A percentile compares a stretch with the other conserved stretches of the same genome.
These are phyloP conservation scores for Plantago elongata DNA, from an alignment of 257 asterid genomes.

Conservation along the genomic window DNA sequence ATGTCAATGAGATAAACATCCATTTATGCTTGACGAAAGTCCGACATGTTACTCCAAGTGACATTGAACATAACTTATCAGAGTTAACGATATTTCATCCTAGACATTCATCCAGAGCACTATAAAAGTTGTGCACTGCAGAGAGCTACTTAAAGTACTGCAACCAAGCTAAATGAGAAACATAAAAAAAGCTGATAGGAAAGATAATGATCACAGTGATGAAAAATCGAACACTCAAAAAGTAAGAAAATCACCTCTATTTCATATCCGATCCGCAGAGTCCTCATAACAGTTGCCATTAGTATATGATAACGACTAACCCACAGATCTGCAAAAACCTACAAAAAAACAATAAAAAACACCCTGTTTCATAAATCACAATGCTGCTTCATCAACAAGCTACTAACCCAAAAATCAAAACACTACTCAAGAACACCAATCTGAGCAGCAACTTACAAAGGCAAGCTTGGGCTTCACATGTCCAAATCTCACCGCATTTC, in stretches of 20 bases:
- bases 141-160: neutral
- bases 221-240: neutral
- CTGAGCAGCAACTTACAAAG: constrained; percentile 40
- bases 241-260: constrained; percentile 57
- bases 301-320: constrained; percentile 80
- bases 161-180: neutral
- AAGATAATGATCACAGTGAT: neutral
- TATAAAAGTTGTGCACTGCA: neutral
- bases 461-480: constrained; percentile 72
- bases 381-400: constrained; percentile 13
- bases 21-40: no score
- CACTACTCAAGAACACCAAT: constrained; percentile 2
- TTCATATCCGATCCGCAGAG: constrained; percentile 78
- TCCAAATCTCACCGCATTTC: constrained; percentile 48
- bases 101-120: neutral
- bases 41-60: constrained; percentile 1
- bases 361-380: constrained; percentile 12
- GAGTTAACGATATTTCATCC: neutral
- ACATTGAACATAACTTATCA: neutral
- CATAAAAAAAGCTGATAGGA: neutral
- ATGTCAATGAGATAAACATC: no score
- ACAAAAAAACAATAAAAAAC: constrained; percentile 22
- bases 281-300: constrained; percentile 69
- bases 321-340: constrained; percentile 81
- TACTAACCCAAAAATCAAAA: constrained; percentile 1